phyloP scores from a whole-genome alignment of 1,284 basidiomycete species.

The Rhodotorula sp. region DNA sequence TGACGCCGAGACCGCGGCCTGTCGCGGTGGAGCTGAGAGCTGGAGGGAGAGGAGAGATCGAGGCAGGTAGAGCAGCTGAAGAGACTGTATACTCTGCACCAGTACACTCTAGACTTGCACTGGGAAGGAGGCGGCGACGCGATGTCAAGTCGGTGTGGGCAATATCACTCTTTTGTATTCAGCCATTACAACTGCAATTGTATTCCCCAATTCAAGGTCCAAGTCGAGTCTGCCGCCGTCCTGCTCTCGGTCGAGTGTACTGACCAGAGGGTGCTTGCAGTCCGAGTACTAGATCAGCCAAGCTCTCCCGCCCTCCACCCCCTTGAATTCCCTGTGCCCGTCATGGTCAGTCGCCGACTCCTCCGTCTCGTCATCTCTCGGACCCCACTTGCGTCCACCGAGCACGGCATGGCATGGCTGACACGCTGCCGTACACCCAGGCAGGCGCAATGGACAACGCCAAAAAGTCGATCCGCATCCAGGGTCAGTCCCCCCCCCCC shows the following conservation, averaged over 20 bases:
- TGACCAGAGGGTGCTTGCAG: too few species aligned
- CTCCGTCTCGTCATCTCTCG: slow-evolving; percentile 4
- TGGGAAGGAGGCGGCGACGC: not conserved
- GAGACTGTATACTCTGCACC: too few species aligned
- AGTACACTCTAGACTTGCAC: not conserved
- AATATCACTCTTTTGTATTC: not conserved
- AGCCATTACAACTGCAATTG: not conserved
- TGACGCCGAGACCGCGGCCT: not conserved
- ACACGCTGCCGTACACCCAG: slow-evolving; percentile 7
- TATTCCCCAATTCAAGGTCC: too few species aligned
- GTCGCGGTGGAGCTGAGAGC: not conserved
- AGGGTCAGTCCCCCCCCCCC: slow-evolving; percentile 53
- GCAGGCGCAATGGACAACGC: slow-evolving; percentile 90
- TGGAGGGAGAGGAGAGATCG: not conserved
- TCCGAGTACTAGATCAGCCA: too few species aligned
- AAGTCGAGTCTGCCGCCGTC: too few species aligned
- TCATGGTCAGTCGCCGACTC: not conserved
- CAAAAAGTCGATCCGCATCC: slow-evolving; percentile 67
- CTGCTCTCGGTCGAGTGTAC: too few species aligned
- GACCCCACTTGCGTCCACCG: not conserved
- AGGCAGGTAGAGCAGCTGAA: too few species aligned
- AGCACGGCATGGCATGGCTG: not conserved
- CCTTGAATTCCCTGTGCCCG: too few species aligned
- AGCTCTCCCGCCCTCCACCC: too few species aligned
- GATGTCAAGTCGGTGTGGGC: not conserved